Evolutionary conservation across 768 basidiomycete species (phyloP), one percentile per base, ranked within the genome.

Genomic region (Lactifluus hygrophoroides): DNA sequence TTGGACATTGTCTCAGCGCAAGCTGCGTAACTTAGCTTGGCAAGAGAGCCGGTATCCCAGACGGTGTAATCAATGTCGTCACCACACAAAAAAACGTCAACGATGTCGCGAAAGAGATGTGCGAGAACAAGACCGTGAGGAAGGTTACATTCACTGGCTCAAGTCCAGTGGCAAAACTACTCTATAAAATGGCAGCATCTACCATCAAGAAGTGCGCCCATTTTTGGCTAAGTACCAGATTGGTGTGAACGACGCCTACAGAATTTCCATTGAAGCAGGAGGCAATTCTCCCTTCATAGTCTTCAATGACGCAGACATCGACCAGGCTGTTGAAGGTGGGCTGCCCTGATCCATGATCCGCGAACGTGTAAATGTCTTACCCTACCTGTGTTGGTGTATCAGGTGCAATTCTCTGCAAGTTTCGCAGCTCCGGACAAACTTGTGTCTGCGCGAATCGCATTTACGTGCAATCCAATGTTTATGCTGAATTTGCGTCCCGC

Each of bases 231-330:
- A 17, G n/a, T 17, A 47, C 10, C 11, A 30, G 23, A 30, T 25
- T 23, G 10, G 46, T 45, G 6, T 14, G 30, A 43, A 30, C 16
- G 16, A 35, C 6, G 48, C 34, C 37, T 63, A 76, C 21, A 60
- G 83, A 62, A 69, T 84, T 10, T 91, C 91, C 2, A 71, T 93
- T 37, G 93, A 95, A 73, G 89, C 93, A 28, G 92, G 94, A 14
- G 95, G 96, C 28, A 98, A 98, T 64, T 84, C 94, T 0, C 89
- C 95, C 0, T 94, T 99, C 71, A 96, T 98, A 65, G 89, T 99
- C 7, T 98, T 99, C 69, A 89, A 93, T 62, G 96, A 98, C 67
- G 95, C 94, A 0, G 86, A 98, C 69, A 79, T 99, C 51, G 90
- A 93, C 49, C 84, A 86, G 56, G 96, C 96, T 28, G 91, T 99